Base-by-base conservation (phyloP, 345 rosid genomes). In the Euphorbia lathyris region DNA sequence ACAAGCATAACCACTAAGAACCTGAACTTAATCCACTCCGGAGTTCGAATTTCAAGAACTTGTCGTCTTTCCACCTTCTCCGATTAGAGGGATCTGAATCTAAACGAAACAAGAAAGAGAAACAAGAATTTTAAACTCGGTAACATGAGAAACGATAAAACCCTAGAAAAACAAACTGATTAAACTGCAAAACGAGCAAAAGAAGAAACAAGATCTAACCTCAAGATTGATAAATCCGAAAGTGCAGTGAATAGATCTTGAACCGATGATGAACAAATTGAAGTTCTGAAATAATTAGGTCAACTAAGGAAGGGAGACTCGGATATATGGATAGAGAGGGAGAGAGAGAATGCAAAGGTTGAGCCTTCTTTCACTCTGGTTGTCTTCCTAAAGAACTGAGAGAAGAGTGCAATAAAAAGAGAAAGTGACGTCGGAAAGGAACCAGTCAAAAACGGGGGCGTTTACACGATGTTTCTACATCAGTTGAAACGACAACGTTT, bases 161-260 rank as follows among this genome's bases (percentile, higher is more conserved):
- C 67, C 58, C 43, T 32, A 27, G 40, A 66, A 58, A 56, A 19
- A 8, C 12, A 17, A 16, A 30, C 23, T 29, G 23, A 25, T 9
- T 13, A 30, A 11, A 58, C 25, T 19, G 22, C 36, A 7, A 17
- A 32, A 16, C 19, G 16, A 63, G 11, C 23, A 48, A 13, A 13
- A 19, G 20, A 50, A 8, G 20, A 13, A 22, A 42, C 0, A 48
- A 78, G 79, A 84, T 80, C 88, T 80, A 48, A 84, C 88, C 88
- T 80, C 38, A 34, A 56, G 73, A 40, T 55, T 8, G 72, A 8
- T 68, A 63, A 79, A 79, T 81, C 64, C 27, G 19, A 32, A 26
- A 56, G 42, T n/a, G 65, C 3, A 57, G 45, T 22, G 65, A 36
- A 63, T 52, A 76, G 87, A 82, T 84, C 87, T 78, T 13, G 66